These are phyloP conservation scores for Populus hybrid DNA, from an alignment of 441 rosid genomes.

Conservation along the genomic window DNA sequence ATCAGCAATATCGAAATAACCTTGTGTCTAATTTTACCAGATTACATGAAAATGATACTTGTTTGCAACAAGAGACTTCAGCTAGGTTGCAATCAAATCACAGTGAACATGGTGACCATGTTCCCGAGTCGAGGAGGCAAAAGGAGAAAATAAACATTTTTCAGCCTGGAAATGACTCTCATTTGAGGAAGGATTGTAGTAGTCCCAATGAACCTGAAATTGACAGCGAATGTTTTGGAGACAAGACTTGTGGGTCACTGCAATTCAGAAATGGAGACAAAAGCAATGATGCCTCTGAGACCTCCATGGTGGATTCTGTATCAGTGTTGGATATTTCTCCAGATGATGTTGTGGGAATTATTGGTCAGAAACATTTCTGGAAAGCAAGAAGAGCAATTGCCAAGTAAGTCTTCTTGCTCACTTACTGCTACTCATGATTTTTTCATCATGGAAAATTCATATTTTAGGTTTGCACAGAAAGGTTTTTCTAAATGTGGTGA, in stretches of 20 bases:
- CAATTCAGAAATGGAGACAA: constrained; percentile 43
- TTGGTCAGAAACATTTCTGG: constrained; percentile 91
- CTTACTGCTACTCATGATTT: not conserved
- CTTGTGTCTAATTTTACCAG: constrained; percentile 26
- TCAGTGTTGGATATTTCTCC: constrained; percentile 59
- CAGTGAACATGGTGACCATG: constrained; percentile 14
- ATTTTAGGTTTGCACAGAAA: not conserved
- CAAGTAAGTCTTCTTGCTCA: constrained; percentile 55
- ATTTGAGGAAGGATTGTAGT: constrained; percentile 28
- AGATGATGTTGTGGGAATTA: constrained; percentile 72
- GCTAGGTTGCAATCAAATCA: constrained; percentile 22
- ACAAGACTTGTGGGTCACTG: constrained; percentile 23
- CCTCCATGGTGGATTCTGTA: constrained; percentile 60
- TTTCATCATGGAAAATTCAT: constrained; percentile 11
- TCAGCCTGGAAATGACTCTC: constrained; percentile 25
- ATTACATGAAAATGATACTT: constrained; percentile 28
- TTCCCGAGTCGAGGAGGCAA: constrained; percentile 21
- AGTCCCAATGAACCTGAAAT: constrained; percentile 34
- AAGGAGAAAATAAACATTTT: constrained; percentile 30
- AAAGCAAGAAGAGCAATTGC: constrained; percentile 80
- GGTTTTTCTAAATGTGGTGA: not conserved
- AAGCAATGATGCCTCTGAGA: constrained; percentile 48
- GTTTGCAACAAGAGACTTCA: constrained; percentile 32
- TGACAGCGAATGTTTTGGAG: constrained; percentile 28
- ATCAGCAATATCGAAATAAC: constrained; percentile 20